Evolutionary conservation across 2,329 filamentous ascomycete genomes (phyloP).

Genomic region (Fusarium veterinarium): DNA sequence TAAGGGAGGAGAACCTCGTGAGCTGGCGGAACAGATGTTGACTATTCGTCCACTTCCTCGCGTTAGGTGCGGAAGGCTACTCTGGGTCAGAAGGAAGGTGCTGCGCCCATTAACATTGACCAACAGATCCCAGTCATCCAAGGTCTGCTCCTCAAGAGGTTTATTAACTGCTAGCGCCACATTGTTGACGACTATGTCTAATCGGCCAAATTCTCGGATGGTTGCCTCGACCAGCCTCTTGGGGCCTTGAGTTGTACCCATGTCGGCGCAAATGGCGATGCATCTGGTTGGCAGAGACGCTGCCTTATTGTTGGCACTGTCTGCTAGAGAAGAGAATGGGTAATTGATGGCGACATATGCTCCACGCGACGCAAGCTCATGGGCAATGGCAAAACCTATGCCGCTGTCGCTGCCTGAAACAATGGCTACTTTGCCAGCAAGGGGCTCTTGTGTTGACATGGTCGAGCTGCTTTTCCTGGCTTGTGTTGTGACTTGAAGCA

Average conservation of each 20-base stretch:
- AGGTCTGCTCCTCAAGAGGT: background rate
- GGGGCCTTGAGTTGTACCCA: background rate
- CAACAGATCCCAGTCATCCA: background rate
- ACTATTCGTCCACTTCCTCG: background rate
- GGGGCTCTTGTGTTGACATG: background rate
- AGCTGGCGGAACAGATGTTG: background rate
- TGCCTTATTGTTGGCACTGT: constrained; percentile 16
- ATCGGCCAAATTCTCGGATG: fast-evolving
- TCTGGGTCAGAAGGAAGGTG: background rate
- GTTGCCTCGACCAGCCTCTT: background rate
- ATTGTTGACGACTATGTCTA: background rate
- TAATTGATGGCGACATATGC: background rate
- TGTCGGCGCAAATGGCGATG: background rate
- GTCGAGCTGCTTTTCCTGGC: background rate
- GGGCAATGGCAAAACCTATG: background rate
- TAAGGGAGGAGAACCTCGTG: background rate
- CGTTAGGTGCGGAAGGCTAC: background rate
- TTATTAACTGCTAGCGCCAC: background rate
- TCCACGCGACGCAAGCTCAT: background rate
- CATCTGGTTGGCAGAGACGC: fast-evolving
- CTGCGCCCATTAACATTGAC: background rate
- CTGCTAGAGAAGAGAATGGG: background rate
- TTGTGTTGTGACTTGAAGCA: fast-evolving
- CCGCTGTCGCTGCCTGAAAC: background rate
- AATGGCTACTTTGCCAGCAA: background rate